Evolutionary conservation across 2,329 filamentous ascomycete species (phyloP).

Genomic region (Pseudogymnoascus verrucosus): DNA sequence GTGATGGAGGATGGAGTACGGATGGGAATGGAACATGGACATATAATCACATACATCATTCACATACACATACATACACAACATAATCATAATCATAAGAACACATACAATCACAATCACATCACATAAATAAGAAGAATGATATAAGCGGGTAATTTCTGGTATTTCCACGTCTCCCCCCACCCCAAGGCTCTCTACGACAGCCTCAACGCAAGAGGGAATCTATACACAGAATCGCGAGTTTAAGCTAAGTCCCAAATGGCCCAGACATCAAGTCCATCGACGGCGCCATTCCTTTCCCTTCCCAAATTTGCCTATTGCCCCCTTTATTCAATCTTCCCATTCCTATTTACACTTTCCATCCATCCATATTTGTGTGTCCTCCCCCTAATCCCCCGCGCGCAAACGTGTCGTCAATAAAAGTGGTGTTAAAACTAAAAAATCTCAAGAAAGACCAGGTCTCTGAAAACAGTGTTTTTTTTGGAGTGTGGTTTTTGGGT

Average conservation of each 20-base stretch:
- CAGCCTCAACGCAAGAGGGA: constrained; percentile 26
- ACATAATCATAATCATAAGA: neutral
- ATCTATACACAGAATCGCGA: constrained; percentile 59
- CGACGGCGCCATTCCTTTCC: neutral
- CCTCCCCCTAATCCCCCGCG: neutral
- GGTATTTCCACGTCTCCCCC: constrained; percentile 42
- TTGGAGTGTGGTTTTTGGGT: neutral
- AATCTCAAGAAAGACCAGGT: neutral
- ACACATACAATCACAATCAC: neutral
- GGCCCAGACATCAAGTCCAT: constrained; percentile 5
- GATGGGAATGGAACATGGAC: neutral
- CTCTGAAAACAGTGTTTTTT: constrained; percentile 6
- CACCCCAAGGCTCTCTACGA: neutral
- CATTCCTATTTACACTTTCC: neutral
- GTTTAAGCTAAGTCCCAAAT: constrained; percentile 36
- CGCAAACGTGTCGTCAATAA: neutral
- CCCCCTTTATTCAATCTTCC: neutral
- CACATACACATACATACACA: neutral
- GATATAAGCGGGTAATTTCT: constrained; percentile 57
- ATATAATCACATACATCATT: neutral
- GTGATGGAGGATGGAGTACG: neutral
- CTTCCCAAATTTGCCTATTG: neutral
- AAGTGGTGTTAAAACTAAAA: neutral
- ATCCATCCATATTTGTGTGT: neutral
- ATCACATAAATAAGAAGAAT: neutral